These are phyloP conservation scores for Cryomyces minteri DNA, from an alignment of 495 filamentous ascomycete species.

Conservation along the genomic window DNA sequence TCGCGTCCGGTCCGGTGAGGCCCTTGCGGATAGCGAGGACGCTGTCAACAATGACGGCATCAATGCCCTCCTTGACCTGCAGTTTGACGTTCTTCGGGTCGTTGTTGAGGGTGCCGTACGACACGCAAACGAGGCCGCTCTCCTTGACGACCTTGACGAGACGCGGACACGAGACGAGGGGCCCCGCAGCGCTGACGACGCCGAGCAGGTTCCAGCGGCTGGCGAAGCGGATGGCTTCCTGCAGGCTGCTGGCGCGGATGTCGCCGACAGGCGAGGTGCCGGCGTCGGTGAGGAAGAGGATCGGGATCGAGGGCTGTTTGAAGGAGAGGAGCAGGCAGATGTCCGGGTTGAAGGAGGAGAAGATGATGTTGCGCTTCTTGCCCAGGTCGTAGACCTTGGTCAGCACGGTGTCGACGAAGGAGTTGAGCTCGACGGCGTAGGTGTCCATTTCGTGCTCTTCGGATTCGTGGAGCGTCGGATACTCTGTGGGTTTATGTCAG, in stretches of 20 bases:
- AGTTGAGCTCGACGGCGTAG: slow-evolving; percentile 91
- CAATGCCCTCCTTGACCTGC: slow-evolving; percentile 89
- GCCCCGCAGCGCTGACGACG: slow-evolving; percentile 68
- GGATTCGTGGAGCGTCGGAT: slow-evolving; percentile 89
- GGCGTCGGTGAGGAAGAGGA: slow-evolving; percentile 86
- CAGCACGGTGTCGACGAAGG: slow-evolving; percentile 87
- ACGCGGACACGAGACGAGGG: slow-evolving; percentile 73
- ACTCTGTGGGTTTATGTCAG: slow-evolving; percentile 35
- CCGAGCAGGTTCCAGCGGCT: slow-evolving; percentile 87
- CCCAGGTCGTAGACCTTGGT: slow-evolving; percentile 66
- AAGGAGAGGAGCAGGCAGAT: slow-evolving; percentile 84
- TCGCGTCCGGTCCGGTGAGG: slow-evolving; percentile 25
- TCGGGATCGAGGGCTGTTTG: slow-evolving; percentile 90
- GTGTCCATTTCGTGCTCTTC: slow-evolving; percentile 96
- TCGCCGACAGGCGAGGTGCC: slow-evolving; percentile 63
- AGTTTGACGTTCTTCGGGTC: slow-evolving; percentile 65
- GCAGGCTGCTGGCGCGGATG: slow-evolving; percentile 77
- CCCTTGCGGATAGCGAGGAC: slow-evolving; percentile 70
- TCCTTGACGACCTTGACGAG: slow-evolving; percentile 93
- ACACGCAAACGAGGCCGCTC: slow-evolving; percentile 86
- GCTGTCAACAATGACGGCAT: slow-evolving; percentile 90
- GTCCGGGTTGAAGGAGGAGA: slow-evolving; percentile 92
- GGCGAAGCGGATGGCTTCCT: slow-evolving; percentile 90
- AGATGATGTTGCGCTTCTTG: slow-evolving; percentile 68
- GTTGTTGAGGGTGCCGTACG: slow-evolving; percentile 81